Base-by-base conservation (phyloP, 305 asterid genomes). In the Withania somnifera region DNA sequence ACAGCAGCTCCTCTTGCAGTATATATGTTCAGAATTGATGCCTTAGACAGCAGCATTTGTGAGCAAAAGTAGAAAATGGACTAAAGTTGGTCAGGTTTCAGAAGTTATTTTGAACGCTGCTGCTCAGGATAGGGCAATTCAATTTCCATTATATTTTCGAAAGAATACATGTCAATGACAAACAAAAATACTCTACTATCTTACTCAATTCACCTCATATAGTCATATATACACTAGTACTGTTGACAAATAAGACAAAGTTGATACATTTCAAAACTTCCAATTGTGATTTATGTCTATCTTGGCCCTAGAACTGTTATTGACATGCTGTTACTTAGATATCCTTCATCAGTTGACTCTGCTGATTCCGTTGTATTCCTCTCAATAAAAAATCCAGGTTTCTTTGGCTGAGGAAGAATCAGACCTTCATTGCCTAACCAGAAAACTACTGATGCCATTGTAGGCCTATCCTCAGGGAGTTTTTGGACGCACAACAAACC, bases 401-500 rank as follows among this genome's bases (percentile, higher is more conserved):
- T 77, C 40, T 88, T 88, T 0, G 91, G 90, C 4, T 81, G 81
- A 2, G 88, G 87, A 30, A 87, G 30, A 40, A 47, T 40, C 3
- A 84, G 76, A 17, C 66, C 88, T 38, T 87, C 88, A 34, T 47
- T 86, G 34, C 83, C 89, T 19, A 87, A 77, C 90, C 87, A 86
- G 76, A 85, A 82, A 34, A 83, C 76, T 53, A 88, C 87, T 22
- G 88, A 83, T 11, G 84, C 57, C 86, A 83, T 84, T 4, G 4
- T 75, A 30, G 91, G 91, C 82, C 89, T 86, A 17, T 85, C 81
- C 26, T 77, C 82, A 1, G 89, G 81, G 2, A 30, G 32, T 57
- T 83, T 84, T 60, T 87, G 89, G 24, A 88, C 78, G 11, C 92
- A 89, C 40, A 89, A 68, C 42, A 89, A 79, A 3, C 89, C 92